A percentile compares a stretch with the other conserved stretches of the same genome.
Conservation (phyloP, 164 flowering plant species). For the Buxus sempervirens region DNA sequence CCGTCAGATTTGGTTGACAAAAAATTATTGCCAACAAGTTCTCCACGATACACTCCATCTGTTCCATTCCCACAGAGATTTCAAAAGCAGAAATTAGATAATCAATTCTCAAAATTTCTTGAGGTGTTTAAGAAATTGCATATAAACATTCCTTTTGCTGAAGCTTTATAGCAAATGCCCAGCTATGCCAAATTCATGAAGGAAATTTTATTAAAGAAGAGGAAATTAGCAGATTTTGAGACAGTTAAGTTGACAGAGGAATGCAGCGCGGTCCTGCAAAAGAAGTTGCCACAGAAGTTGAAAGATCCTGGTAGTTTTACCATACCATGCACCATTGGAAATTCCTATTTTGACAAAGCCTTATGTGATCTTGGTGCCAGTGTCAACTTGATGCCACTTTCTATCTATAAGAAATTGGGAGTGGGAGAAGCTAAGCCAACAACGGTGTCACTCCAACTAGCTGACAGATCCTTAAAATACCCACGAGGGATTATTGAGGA, state of each 20-base stretch:
- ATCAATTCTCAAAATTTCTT: constrained; percentile 1
- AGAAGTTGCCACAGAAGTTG: constrained; percentile 6
- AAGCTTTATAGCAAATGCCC: constrained; percentile 3
- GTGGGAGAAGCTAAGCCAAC: background rate
- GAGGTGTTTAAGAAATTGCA: background rate
- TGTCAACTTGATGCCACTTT: constrained; percentile 13
- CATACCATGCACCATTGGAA: constrained; percentile 11
- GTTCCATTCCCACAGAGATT: background rate
- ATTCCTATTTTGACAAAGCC: background rate
- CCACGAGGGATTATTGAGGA: constrained; percentile 5
- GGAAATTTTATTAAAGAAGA: background rate
- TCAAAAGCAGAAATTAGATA: background rate
- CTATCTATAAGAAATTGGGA: background rate
- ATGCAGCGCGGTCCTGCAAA: background rate
- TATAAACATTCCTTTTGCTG: constrained; percentile 7
- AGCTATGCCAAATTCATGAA: constrained; percentile 5
- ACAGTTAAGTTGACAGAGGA: background rate
- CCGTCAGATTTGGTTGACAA: no score
- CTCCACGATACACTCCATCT: no score
- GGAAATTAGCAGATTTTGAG: background rate
- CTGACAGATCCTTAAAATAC: background rate
- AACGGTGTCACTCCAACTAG: background rate
- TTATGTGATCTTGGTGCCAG: constrained; percentile 13
- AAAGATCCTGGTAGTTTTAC: constrained; percentile 16
- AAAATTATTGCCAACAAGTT: no score